Conservation (phyloP, 116 monocot genomes). For the Phalaenopsis hybrid region DNA sequence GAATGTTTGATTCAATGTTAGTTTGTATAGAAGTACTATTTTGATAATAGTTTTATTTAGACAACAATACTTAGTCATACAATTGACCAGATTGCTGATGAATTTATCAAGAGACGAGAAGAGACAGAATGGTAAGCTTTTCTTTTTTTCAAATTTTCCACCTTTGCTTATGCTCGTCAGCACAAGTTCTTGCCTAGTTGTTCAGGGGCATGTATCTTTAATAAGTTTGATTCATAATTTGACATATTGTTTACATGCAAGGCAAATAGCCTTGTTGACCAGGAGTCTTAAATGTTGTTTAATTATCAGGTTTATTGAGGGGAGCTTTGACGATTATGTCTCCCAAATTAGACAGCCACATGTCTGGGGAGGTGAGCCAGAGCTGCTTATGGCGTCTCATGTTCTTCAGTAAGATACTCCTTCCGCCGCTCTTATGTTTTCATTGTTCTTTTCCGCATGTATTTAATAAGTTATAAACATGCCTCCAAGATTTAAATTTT, state of each 20-base stretch:
- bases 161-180: not conserved
- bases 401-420: conserved; percentile 59
- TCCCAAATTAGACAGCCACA: conserved; percentile 81
- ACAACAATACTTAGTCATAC: not conserved
- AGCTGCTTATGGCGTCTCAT: conserved; percentile 92
- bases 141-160: not conserved
- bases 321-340: conserved; percentile 85
- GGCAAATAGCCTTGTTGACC: not conserved
- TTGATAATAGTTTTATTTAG: not conserved
- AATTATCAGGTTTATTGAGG: conserved; percentile 80
- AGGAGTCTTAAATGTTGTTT: not conserved
- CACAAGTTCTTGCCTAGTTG: not conserved
- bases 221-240: not conserved
- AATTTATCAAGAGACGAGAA: conserved; percentile 74
- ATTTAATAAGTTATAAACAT: not conserved
- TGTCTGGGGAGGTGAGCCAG: conserved; percentile 98
- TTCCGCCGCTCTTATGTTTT: not conserved
- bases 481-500: not conserved
- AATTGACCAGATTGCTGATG: conserved; percentile 72
- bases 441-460: not conserved
- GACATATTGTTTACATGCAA: not conserved
- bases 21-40: not conserved
- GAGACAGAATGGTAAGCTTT: conserved; percentile 86
- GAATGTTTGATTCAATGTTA: not conserved
- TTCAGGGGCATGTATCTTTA: not conserved